phyloP scores from a whole-genome alignment of 1,284 basidiomycete species.

The Moesziomyces sp. region DNA sequence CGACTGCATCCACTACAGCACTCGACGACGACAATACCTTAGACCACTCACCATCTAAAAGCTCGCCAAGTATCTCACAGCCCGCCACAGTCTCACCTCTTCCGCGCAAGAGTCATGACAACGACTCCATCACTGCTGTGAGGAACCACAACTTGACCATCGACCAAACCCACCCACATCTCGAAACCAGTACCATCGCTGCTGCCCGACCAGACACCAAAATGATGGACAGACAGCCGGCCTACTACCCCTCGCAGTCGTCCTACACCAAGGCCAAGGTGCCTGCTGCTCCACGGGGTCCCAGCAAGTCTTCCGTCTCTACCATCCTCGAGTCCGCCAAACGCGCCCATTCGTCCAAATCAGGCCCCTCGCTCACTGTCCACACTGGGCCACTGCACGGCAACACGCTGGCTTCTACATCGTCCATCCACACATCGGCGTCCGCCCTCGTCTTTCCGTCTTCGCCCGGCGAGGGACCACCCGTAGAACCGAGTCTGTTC shows the following conservation, averaged over 20 bases:
- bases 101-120: slow-evolving; percentile 19
- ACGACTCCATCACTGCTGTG: slow-evolving; percentile 36
- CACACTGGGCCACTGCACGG: slow-evolving; percentile 18
- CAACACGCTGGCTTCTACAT: slow-evolving; percentile 22
- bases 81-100: too few relatives aligned
- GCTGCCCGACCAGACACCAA: background rate
- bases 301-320: slow-evolving; percentile 26
- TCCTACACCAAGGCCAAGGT: slow-evolving; percentile 3
- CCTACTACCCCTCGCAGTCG: slow-evolving; percentile 19
- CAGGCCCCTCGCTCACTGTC: background rate
- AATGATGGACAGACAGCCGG: slow-evolving; percentile 21
- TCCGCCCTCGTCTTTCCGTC: slow-evolving; percentile 11
- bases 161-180: background rate
- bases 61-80: too few relatives aligned
- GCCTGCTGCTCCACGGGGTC: slow-evolving; percentile 11
- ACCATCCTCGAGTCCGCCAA: slow-evolving; percentile 46
- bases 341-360: slow-evolving; percentile 12
- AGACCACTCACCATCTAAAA: too few relatives aligned
- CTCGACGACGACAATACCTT: too few relatives aligned
- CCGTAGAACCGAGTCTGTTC: slow-evolving; percentile 45
- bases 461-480: slow-evolving; percentile 18
- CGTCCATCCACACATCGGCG: slow-evolving; percentile 4
- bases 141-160: slow-evolving; percentile 21
- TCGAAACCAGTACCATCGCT: background rate
- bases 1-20: too few relatives aligned